Conservation (phyloP, 163 green algal species). For the Prototheca wickerhamii region DNA sequence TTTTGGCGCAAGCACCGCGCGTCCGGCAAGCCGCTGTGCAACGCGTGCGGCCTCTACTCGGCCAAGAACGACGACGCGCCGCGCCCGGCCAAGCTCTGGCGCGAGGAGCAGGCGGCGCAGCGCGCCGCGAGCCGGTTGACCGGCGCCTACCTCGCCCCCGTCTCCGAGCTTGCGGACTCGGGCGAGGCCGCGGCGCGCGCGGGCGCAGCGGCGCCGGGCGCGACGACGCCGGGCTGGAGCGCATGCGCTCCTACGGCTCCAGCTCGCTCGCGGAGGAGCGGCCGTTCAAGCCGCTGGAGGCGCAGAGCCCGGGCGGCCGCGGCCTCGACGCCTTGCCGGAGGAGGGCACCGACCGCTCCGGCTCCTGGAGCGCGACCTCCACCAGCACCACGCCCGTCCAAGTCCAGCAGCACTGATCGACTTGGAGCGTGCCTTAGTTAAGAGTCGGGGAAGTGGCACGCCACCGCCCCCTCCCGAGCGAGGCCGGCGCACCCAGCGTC, state of each 20-base stretch:
- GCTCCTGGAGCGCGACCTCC: too few species aligned
- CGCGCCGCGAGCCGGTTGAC: too few species aligned
- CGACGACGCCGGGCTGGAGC: neutral
- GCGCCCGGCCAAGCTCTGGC: slow-evolving; percentile 25
- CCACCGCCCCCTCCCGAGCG: too few species aligned
- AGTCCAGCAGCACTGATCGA: too few species aligned
- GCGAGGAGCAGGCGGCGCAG: slow-evolving; percentile 21
- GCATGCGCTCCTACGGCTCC: neutral
- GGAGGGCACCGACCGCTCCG: too few species aligned
- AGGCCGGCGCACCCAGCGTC: too few species aligned
- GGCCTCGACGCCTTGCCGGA: too few species aligned
- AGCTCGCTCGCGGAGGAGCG: neutral
- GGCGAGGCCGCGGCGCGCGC: neutral
- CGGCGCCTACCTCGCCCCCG: neutral
- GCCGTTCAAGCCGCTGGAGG: neutral
- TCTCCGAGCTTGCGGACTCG: neutral
- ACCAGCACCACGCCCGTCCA: too few species aligned
- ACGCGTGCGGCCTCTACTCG: slow-evolving; percentile 46
- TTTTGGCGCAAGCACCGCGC: slow-evolving; percentile 45
- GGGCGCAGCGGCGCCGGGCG: neutral
- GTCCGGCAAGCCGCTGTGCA: slow-evolving; percentile 32
- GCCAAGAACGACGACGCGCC: slow-evolving; percentile 34
- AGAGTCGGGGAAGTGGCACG: too few species aligned
- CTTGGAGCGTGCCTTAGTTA: too few species aligned
- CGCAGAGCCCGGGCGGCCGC: too few species aligned